Evolutionary conservation across 208 protist species (phyloP), one percentile per base, ranked within the genome.

Genomic region (Trichomonas vaginalis): DNA sequence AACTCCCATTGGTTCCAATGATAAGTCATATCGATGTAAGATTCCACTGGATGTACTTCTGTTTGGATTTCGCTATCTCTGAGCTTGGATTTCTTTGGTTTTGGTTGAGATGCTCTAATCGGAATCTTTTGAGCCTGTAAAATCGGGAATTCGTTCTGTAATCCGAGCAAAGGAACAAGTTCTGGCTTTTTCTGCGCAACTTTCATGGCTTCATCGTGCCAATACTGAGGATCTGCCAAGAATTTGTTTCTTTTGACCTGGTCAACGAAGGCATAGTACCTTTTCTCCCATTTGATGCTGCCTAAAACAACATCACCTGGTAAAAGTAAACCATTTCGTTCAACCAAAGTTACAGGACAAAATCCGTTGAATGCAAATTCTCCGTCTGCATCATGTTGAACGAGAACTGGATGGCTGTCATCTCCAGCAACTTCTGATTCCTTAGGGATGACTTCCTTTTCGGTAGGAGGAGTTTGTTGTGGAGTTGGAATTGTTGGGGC

Each of bases 311-410:
- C 92, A 95, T 97, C 88, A 10, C 95, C 96, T 40, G 95, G 95
- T 39, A 97, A 90, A 39, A 97, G 40, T 17, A 97, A 49, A 0
- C 92, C 96, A 88, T 96, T 61, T 21, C 96, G 12, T 21, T 96
- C 61, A 46, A 95, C 96, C 1, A 97, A 49, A 42, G 96, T 96
- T 0, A 96, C 95, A 39, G 96, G 96, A 86, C 96, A 97, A 90
- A 96, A 97, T 0, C 96, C 96, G 27, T 96, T 56, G 27, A 96
- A 95, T 48, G 35, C 96, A n/a, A 95, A 51, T 51, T 51, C 49
- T 6, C 45, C 45, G 40, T 83, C 48, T 8, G 95, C 45, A 37
- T 87, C 79, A 79, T 39, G 48, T 61, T 88, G 95, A 15, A 95
- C 45, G 0, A 95, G 4, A 39, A 95, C 45, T 79, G 80, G 95